Base-by-base conservation (phyloP, 1,139 yeast genomes). In the Geotrichum reessii region DNA sequence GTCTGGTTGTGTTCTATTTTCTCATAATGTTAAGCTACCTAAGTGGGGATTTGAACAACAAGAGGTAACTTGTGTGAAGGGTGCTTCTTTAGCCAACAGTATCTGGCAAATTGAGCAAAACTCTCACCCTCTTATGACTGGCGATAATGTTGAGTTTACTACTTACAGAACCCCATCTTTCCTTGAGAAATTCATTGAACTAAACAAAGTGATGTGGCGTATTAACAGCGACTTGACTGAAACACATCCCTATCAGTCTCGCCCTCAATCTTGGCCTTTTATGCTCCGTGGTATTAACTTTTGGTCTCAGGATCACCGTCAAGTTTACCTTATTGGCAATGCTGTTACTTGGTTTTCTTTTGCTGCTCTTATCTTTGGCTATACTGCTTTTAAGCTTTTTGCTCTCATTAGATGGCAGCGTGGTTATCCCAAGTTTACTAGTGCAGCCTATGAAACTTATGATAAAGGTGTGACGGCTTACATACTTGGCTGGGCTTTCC, bases 41-140 rank as follows among this genome's bases (percentile, higher is more conserved):
- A 86, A 85, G 60, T 93, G 98, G 97, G 99, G 93, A 2, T 91
- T 87, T 69, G 95, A 87, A 66, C 99, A 95, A 76, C 97, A 90
- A 74, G 99, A 93, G 77, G 99, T 95, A 54, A 85, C 97, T 11
- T 83, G 97, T 74, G 95, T 97, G 55, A 78, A 83, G 55, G 89
- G 84, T 68, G 98, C 97, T 70, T 80, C 82, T 62, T 76, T 84
- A 65, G 82, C 84, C 49, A 83, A 88, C 72, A 81, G 91, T 55
- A 76, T 86, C 65, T 95, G 98, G 97, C 87, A 87, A 73, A 77
- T 95, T 68, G 99, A 95, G 76, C 81, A 85, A 62, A 92, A 91
- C 63, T 62, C 60, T 47, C 74, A 75, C 64, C 75, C 76, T 17
- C 62, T 73, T 74, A 57, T 69, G 49, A 68, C 67, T 9, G 67